These are phyloP conservation scores for Sporisorium iseilematis-ciliati DNA, from an alignment of 1,284 basidiomycete species.

Conservation along the genomic window DNA sequence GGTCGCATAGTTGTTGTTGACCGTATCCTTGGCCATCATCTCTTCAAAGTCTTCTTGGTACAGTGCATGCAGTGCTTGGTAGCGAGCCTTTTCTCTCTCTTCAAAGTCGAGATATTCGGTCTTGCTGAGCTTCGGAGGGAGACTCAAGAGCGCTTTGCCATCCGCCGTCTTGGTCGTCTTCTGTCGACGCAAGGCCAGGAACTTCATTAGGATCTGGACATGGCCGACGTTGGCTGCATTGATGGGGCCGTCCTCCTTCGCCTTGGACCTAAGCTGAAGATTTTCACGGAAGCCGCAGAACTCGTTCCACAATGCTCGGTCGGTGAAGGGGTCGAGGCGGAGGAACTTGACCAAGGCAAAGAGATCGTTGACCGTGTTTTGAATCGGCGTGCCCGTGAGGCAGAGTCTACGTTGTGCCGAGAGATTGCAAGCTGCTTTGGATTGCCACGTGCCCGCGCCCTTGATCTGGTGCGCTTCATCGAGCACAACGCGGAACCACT, in stretches of 20 bases:
- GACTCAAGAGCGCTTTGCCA: constrained; percentile 84
- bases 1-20: constrained; percentile 95
- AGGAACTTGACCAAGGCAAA: constrained; percentile 97
- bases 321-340: constrained; percentile 89
- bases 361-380: constrained; percentile 98
- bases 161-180: constrained; percentile 87
- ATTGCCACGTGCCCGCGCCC: constrained; percentile 91
- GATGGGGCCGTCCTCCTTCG: constrained; percentile 53
- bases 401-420: constrained; percentile 92
- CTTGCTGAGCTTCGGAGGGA: constrained; percentile 85
- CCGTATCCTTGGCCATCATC: constrained; percentile 85
- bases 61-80: constrained; percentile 86
- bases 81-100: constrained; percentile 84
- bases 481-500: constrained; percentile 97
- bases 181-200: constrained; percentile 93
- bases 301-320: constrained; percentile 91
- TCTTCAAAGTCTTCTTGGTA: constrained; percentile 91
- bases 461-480: constrained; percentile 97
- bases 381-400: constrained; percentile 96
- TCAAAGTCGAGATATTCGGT: constrained; percentile 87
- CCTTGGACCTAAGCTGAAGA: constrained; percentile 40
- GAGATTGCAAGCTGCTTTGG: constrained; percentile 93
- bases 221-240: constrained; percentile 91
- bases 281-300: constrained; percentile 92
- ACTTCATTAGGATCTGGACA: constrained; percentile 97